Base-by-base conservation (phyloP, 2,329 filamentous ascomycete species). In the Penicillium griseofulvum region DNA sequence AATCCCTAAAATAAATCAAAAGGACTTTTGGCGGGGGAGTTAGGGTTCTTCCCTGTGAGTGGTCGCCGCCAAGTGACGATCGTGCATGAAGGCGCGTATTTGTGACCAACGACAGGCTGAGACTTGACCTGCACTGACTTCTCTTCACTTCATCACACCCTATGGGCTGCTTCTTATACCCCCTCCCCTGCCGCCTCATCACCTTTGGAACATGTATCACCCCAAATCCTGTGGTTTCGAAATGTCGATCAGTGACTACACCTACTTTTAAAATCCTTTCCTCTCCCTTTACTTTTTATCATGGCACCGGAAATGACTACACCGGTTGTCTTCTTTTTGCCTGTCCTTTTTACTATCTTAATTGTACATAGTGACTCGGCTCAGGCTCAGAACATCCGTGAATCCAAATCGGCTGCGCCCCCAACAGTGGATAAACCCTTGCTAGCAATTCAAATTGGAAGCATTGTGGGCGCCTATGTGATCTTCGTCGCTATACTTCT, bases 381-480 rank as follows among this genome's bases (percentile, higher is more conserved):
- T 12, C 53, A 52, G 31, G 45, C 51, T 11, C 51, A 49, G 33
- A 56, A 55, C 9, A 85, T 85, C 38, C 78, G 80, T 64, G 83
- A 86, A 36, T 54, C 48, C 14, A 58, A 49, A 45, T 26, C 45
- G 11, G 49, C 57, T 44, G 49, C 57, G n/a, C 59, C 52, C 5
- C 60, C 59, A 19, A 72, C 84, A 46, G 78, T 85, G 65, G 80
- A 91, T 70, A 77, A 77, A 60, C 75, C 81, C 17, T 84, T 88
- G 53, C 83, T 97, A 22, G 90, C 91, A 17, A 87, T 85, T 56
- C 88, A 97, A 73, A 87, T 97, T 64, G 88, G 89, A 60, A 90
- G 87, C 62, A 89, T 97, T 57, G 82, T 93, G 56, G 91, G 87
- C 58, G 87, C 89, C 56, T 97, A 97, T 83, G 81, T 92, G 55